Percentiles rank a stretch among this genome's conserved stretches.
These are phyloP conservation scores for Clavariopsis aquatica DNA, from an alignment of 495 filamentous ascomycete genomes.

Conservation along the genomic window DNA sequence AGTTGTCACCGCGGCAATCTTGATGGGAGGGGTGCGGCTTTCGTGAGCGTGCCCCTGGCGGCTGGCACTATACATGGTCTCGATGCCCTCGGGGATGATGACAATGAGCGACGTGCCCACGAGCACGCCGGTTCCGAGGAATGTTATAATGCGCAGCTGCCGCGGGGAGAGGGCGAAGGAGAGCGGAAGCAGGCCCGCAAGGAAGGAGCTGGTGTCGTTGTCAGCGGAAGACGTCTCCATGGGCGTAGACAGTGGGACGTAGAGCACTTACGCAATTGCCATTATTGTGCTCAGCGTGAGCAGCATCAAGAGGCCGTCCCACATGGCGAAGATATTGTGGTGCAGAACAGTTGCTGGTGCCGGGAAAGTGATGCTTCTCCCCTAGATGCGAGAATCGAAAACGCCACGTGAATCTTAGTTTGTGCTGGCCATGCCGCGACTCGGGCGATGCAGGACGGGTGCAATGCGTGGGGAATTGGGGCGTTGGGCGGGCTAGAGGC, in stretches of 20 bases:
- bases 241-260: background rate
- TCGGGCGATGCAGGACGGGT: background rate
- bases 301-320: slow-evolving; percentile 86
- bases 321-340: slow-evolving; percentile 41
- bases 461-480: background rate
- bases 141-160: slow-evolving; percentile 84
- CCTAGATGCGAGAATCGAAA: background rate
- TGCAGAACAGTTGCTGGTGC: background rate
- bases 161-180: slow-evolving; percentile 87
- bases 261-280: slow-evolving; percentile 77
- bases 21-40: slow-evolving; percentile 34
- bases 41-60: slow-evolving; percentile 48
- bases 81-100: slow-evolving; percentile 95
- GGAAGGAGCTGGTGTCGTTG: slow-evolving; percentile 71
- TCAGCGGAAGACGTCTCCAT: background rate
- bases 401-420: slow-evolving; percentile 8
- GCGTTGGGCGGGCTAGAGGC: background rate
- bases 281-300: slow-evolving; percentile 86
- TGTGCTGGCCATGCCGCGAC: slow-evolving; percentile 18
- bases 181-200: slow-evolving; percentile 89
- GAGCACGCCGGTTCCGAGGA: slow-evolving; percentile 89
- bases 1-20: slow-evolving; percentile 9
- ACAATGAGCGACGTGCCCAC: slow-evolving; percentile 95
- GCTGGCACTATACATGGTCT: slow-evolving; percentile 76
- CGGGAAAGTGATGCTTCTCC: background rate